Percentiles rank a stretch among this genome's conserved stretches.
These are phyloP conservation scores for Fusarium graminum DNA, from an alignment of 2,329 filamentous ascomycete genomes.

Conservation along the genomic window DNA sequence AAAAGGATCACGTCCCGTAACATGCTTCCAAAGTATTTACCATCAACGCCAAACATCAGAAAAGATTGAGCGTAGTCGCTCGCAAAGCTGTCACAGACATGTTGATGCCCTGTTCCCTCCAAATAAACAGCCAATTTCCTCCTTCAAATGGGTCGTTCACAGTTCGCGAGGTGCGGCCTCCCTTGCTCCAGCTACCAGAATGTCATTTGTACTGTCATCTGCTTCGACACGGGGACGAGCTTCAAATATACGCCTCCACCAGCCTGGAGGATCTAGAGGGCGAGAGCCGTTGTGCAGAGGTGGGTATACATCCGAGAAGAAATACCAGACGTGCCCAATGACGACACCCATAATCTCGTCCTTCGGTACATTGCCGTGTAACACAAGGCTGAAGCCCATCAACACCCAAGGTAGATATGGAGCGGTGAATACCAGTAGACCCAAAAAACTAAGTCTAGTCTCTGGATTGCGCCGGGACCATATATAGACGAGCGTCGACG, in stretches of 20 bases:
- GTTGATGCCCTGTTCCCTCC: background rate
- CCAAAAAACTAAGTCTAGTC: conserved; percentile 88
- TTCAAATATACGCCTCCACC: conserved; percentile 90
- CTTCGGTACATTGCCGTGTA: conserved; percentile 90
- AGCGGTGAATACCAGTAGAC: conserved; percentile 89
- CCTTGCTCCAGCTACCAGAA: conserved; percentile 68
- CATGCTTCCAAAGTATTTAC: conserved; percentile 34
- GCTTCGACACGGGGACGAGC: conserved; percentile 63
- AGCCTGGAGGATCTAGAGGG: conserved; percentile 88
- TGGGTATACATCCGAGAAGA: conserved; percentile 96
- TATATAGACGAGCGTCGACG: conserved; percentile 95
- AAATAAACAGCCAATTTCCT: background rate
- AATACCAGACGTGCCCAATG: conserved; percentile 97
- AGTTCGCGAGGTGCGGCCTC: conserved; percentile 48
- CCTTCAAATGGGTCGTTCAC: conserved; percentile 4
- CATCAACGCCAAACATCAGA: conserved; percentile 29
- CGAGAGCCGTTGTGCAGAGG: conserved; percentile 86
- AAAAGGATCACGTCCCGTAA: conserved; percentile 13
- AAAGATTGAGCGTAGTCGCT: conserved; percentile 7
- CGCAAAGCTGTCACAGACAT: background rate
- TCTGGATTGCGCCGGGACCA: conserved; percentile 97
- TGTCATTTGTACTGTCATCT: conserved; percentile 69
- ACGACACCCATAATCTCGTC: conserved; percentile 96
- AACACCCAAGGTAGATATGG: conserved; percentile 97
- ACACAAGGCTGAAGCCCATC: conserved; percentile 90